Evolutionary conservation across 139 green algal genomes (phyloP), one percentile per base, ranked within the genome.

Genomic region (Eudorina sp.): DNA sequence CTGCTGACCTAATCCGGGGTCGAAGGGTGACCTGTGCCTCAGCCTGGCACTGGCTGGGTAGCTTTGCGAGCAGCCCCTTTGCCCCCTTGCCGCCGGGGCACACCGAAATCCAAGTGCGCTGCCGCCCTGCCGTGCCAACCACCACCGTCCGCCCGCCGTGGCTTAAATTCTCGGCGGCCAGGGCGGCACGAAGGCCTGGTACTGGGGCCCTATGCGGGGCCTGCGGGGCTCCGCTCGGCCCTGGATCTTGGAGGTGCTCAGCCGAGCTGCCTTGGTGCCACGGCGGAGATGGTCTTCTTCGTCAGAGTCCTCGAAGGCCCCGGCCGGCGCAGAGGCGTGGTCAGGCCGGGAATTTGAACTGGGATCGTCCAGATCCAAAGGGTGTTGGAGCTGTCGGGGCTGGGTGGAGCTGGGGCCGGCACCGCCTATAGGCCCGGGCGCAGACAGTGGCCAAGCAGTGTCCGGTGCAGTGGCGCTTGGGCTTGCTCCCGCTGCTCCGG

Each of bases 151-250:
- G n/a, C n/a, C n/a, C n/a, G n/a, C n/a, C n/a, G n/a, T n/a, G n/a
- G n/a, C n/a, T n/a, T n/a, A n/a, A n/a, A n/a, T n/a, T n/a, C 62
- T 29, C 0, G 78, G 87, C 18, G 75, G 68, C 87, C 73, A 84
- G 40, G 74, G 46, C 25, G 88, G 88, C 34, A 91, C 62, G 3
- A 86, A 21, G 27, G 88, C 88, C 72, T 91, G 88, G 69, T 82
- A 91, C 68, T 91, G 81, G 11, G 80, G 45, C 38, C 88, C 88
- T 41, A 91, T 89, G 31, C 88, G 69, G 13, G 88, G 88, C 73
- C 76, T 86, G 41, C 82, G 70, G 3, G 66, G 81, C 62, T 89
- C 81, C 16, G 72, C 80, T 2, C 41, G 41, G 31, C 81, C 81
- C 60, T 83, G 82, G 41, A 89, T 85, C 27, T 84, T 84, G 53